Conservation (phyloP, 2,329 filamentous ascomycete genomes). For the Onygenales sp. region DNA sequence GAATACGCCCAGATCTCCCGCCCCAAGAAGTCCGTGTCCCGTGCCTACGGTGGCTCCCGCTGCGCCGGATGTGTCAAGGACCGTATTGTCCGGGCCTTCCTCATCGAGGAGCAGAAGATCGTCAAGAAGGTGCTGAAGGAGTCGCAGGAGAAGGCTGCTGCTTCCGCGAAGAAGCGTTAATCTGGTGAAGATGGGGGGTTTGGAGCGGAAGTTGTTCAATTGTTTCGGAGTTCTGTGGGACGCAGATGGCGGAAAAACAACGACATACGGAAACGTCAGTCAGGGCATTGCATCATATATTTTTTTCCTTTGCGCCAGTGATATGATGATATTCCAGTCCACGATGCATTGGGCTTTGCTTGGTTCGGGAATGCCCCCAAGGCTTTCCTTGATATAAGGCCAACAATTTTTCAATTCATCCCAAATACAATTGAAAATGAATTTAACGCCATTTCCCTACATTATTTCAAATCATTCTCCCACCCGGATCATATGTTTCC, state of each 20-base stretch:
- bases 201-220: conserved; percentile 7
- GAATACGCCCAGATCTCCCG: conserved; percentile 96
- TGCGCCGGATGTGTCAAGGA: conserved; percentile 98
- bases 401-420: conserved; percentile 1
- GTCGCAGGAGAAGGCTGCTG: conserved; percentile 60
- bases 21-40: conserved; percentile 98
- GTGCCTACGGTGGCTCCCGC: conserved; percentile 95
- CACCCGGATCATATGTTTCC: neutral
- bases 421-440: conserved; percentile 2
- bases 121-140: conserved; percentile 99
- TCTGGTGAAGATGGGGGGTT: conserved; percentile 9
- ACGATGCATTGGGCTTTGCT: neutral
- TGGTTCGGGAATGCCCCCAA: neutral
- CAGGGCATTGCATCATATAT: conserved; percentile 1
- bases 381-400: conserved; percentile 1
- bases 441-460: conserved; percentile 2
- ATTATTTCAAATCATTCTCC: neutral
- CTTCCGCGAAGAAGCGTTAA: conserved; percentile 32
- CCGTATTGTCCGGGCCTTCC: conserved; percentile 93
- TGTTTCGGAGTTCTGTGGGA: conserved; percentile 10
- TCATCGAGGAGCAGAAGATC: conserved; percentile 99
- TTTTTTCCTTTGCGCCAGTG: neutral
- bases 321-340: conserved; percentile 1
- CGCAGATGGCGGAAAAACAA: conserved; percentile 5
- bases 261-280: conserved; percentile 5